Percentiles rank a stretch among this genome's conserved stretches.
Evolutionary conservation across 2,329 filamentous ascomycete species (phyloP).

Genomic region (Spiromastix sp.): DNA sequence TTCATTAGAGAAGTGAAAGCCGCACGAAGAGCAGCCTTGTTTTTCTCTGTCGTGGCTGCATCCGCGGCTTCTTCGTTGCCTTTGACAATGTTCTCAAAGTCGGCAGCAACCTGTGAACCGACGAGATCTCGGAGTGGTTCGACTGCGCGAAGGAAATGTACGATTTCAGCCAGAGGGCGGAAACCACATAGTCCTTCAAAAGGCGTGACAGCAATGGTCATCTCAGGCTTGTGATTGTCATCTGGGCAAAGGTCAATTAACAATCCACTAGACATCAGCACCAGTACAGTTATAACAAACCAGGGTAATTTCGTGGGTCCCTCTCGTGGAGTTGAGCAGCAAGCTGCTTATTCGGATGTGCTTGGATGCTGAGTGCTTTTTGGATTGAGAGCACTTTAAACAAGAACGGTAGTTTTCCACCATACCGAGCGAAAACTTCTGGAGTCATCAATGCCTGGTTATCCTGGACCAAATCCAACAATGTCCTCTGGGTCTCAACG

Average conservation of each 20-base stretch:
- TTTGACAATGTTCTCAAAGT: slow-evolving; percentile 46
- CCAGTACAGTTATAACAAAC: slow-evolving; percentile 20
- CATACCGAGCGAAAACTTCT: slow-evolving; percentile 64
- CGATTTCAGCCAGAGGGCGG: slow-evolving; percentile 74
- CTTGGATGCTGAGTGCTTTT: slow-evolving; percentile 94
- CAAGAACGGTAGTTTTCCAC: slow-evolving; percentile 78
- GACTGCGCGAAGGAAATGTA: slow-evolving; percentile 65
- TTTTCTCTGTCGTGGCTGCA: slow-evolving; percentile 40
- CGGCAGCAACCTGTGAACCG: slow-evolving; percentile 41
- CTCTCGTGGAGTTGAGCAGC: slow-evolving; percentile 77
- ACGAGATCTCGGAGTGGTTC: slow-evolving; percentile 56
- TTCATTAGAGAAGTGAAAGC: slow-evolving; percentile 76
- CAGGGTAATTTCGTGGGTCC: slow-evolving; percentile 87
- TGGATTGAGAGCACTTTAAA: slow-evolving; percentile 96
- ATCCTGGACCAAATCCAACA: slow-evolving; percentile 78
- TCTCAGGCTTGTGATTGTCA: slow-evolving; percentile 99
- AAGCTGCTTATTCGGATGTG: slow-evolving; percentile 90
- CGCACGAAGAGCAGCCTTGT: slow-evolving; percentile 68
- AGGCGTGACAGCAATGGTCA: slow-evolving; percentile 94
- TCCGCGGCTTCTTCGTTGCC: slow-evolving; percentile 44
- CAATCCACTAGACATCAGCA: not conserved
- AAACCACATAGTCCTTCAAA: slow-evolving; percentile 97
- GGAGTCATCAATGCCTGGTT: slow-evolving; percentile 73
- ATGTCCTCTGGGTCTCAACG: slow-evolving; percentile 66
- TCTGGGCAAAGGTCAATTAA: slow-evolving; percentile 37